Base-by-base conservation (phyloP, 768 basidiomycete genomes). In the Sistotremastrum niveocremeum region DNA sequence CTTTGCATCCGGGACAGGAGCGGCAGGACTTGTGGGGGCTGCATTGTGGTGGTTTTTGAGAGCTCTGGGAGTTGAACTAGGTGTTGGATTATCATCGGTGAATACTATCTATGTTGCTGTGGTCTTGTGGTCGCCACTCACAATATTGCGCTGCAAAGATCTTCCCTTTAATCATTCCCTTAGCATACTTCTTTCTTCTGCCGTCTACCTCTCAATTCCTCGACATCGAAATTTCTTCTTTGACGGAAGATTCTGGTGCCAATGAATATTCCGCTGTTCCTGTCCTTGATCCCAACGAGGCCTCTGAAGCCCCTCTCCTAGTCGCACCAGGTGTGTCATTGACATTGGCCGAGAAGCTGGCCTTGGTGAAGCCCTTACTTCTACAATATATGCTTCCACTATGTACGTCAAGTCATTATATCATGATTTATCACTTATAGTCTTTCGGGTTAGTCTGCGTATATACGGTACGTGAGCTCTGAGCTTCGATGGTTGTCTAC, bases 31-130 rank as follows among this genome's bases (percentile, higher is more conserved):
- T 1, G 83, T 81, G 1, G 94, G 94, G 5, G 90, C 94, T 0
- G 83, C 84, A 36, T 57, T 95, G 8, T 98, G 95, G 95, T 98
- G 94, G 94, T 71, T 89, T 51, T 65, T 98, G 4, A 71, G 95
- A 12, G 75, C 77, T 2, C 63, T 94, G 0, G 94, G 95, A 20
- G 88, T 99, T 4, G 73, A 78, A 39, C 55, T 68, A 7, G 95
- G 91, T 1, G 78, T 98, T 28, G 85, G 87, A 2, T 56, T 94
- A 20, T 89, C 86, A 7, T 74, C 86, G 9, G 88, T 88, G 57
- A 35, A 83, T 58, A 33, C 29, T 36, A 48, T 31, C 34, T 35
- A 11, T 4, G 41, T 6, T 1, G 33, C 44, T 38, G 56, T 8
- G n/a, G 9, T 20, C 5, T 36, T 37, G 8, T n/a, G n/a, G 33